phyloP scores from a whole-genome alignment of 441 rosid genomes.

The Euphorbia celastroides region DNA sequence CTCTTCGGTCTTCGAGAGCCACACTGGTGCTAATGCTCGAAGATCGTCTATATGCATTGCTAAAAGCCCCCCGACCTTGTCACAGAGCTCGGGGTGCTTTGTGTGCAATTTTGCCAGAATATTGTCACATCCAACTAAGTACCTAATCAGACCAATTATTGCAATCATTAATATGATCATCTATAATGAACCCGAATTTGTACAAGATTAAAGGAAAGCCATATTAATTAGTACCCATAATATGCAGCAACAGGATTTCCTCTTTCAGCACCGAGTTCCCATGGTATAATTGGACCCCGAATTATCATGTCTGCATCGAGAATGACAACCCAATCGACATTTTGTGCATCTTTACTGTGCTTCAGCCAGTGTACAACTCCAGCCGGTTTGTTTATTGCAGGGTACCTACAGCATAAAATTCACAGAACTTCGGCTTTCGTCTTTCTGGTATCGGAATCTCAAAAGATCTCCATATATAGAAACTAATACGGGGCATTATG shows the following conservation, averaged over 20 bases:
- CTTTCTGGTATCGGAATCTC: background rate
- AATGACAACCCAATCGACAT: slow-evolving; percentile 96
- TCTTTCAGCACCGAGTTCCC: slow-evolving; percentile 91
- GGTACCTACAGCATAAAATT: slow-evolving; percentile 54
- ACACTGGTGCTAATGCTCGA: slow-evolving; percentile 76
- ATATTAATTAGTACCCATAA: slow-evolving; percentile 55
- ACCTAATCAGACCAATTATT: slow-evolving; percentile 35
- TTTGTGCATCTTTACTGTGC: slow-evolving; percentile 82
- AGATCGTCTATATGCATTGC: slow-evolving; percentile 98
- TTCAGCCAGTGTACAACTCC: slow-evolving; percentile 93
- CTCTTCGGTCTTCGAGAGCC: slow-evolving; percentile 98
- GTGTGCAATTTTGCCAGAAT: slow-evolving; percentile 82
- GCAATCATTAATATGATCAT: background rate
- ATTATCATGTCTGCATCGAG: slow-evolving; percentile 97
- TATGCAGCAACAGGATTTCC: slow-evolving; percentile 88
- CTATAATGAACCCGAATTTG: background rate
- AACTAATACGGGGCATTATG: background rate
- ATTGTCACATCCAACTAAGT: slow-evolving; percentile 92
- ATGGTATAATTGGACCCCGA: slow-evolving; percentile 93
- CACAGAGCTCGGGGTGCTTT: slow-evolving; percentile 73
- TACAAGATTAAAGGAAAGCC: background rate
- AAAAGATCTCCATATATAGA: background rate
- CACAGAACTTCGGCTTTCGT: background rate
- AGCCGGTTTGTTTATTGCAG: slow-evolving; percentile 98
- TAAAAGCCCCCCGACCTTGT: slow-evolving; percentile 97